Evolutionary conservation across 495 filamentous ascomycete species (phyloP).

Genomic region (Podospora conica): DNA sequence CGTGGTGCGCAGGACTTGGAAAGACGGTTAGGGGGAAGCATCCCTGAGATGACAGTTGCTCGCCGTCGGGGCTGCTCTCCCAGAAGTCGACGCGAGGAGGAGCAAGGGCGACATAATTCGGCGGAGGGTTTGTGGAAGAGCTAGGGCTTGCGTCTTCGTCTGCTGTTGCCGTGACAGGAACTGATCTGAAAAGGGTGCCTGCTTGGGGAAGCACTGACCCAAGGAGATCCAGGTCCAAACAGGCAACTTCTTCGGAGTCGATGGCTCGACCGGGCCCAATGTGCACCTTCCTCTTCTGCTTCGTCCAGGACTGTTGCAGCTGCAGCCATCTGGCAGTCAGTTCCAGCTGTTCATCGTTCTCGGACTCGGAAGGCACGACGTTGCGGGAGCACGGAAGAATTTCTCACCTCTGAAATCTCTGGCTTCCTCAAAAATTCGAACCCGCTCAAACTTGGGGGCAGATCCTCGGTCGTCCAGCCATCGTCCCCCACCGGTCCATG

Average conservation of each 20-base stretch:
- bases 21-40: constrained; percentile 17
- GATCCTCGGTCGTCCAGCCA: background rate
- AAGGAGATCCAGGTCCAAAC: constrained; percentile 14
- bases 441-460: constrained; percentile 16
- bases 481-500: constrained; percentile 12
- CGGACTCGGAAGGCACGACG: background rate
- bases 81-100: constrained; percentile 19
- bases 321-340: background rate
- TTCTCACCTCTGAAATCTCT: constrained; percentile 17
- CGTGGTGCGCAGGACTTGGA: constrained; percentile 13
- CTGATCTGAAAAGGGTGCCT: constrained; percentile 1
- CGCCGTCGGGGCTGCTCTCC: constrained; percentile 12
- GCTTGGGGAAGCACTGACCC: constrained; percentile 9
- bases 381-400: background rate
- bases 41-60: constrained; percentile 12
- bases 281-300: constrained; percentile 15
- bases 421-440: constrained; percentile 22
- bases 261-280: background rate
- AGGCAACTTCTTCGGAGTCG: constrained; percentile 2
- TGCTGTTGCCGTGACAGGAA: background rate
- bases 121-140: background rate
- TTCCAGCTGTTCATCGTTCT: background rate
- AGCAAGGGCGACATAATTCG: constrained; percentile 9
- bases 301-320: constrained; percentile 20
- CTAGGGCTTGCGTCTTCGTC: background rate